A percentile compares a stretch with the other conserved stretches of the same genome.
These are phyloP conservation scores for Myriosclerotinia curreyana DNA, from an alignment of 2,329 filamentous ascomycete species.

Conservation along the genomic window DNA sequence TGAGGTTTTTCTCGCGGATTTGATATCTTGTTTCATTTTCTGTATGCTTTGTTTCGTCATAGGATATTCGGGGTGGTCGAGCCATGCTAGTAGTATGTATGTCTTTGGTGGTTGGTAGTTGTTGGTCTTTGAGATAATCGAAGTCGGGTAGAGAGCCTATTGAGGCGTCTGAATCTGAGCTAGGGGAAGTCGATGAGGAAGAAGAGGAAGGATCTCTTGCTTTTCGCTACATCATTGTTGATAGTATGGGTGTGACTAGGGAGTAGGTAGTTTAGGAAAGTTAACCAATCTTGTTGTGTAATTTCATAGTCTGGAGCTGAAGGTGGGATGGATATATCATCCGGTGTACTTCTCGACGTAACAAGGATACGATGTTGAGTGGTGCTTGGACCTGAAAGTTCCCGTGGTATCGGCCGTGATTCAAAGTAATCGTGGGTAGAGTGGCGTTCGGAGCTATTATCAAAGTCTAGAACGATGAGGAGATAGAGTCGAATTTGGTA, in stretches of 20 bases:
- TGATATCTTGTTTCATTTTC: slow-evolving; percentile 46
- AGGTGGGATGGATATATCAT: slow-evolving; percentile 31
- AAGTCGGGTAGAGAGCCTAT: slow-evolving; percentile 54
- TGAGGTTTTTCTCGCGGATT: slow-evolving; percentile 37
- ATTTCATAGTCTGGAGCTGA: slow-evolving; percentile 43
- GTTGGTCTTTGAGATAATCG: slow-evolving; percentile 49
- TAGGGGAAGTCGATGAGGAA: slow-evolving; percentile 41
- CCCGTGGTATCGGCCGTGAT: slow-evolving; percentile 33
- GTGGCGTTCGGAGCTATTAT: not conserved
- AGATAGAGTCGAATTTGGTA: not conserved
- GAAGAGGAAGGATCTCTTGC: slow-evolving; percentile 28
- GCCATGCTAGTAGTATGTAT: slow-evolving; percentile 49
- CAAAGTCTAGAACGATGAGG: not conserved
- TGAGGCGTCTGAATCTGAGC: slow-evolving; percentile 40
- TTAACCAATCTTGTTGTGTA: slow-evolving; percentile 54
- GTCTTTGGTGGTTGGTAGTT: slow-evolving; percentile 48
- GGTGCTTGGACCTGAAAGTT: slow-evolving; percentile 36
- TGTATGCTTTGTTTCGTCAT: slow-evolving; percentile 48
- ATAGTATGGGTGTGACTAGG: slow-evolving; percentile 46
- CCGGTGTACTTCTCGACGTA: slow-evolving; percentile 24
- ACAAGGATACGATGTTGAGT: slow-evolving; percentile 27
- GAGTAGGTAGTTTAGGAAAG: slow-evolving; percentile 56
- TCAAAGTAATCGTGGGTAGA: slow-evolving; percentile 35
- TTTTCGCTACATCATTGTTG: slow-evolving; percentile 46
- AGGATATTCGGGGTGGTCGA: slow-evolving; percentile 48